Conservation (phyloP, 176 grass and related monocot species). For the Rhynchospora pubera region DNA sequence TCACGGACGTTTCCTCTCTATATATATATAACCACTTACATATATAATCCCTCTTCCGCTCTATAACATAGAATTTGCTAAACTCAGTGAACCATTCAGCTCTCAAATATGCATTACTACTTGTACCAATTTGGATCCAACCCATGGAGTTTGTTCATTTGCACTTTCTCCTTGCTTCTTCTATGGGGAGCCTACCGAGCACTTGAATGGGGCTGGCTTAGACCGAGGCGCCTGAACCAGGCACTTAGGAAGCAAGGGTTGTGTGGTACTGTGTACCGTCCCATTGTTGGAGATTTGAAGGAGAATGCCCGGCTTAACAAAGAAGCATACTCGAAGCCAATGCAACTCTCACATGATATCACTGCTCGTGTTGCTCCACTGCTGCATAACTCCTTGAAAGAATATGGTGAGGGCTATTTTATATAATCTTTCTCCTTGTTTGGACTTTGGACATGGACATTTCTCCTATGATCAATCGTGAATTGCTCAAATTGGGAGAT, state of each 20-base stretch:
- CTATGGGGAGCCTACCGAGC: not conserved
- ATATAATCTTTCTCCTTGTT: too few relatives aligned
- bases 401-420: conserved; percentile 32
- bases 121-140: not conserved
- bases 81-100: too few relatives aligned
- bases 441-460: too few relatives aligned
- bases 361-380: conserved; percentile 30
- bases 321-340: conserved; percentile 36
- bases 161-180: not conserved
- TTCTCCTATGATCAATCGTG: too few relatives aligned
- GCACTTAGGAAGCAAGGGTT: conserved; percentile 51
- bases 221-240: conserved; percentile 32
- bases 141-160: not conserved
- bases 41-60: too few relatives aligned
- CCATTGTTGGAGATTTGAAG: conserved; percentile 34
- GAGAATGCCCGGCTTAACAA: conserved; percentile 31
- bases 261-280: conserved; percentile 37
- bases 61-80: too few relatives aligned
- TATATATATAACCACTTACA: too few relatives aligned
- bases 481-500: too few relatives aligned
- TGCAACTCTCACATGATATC: conserved; percentile 49
- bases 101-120: not conserved
- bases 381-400: conserved; percentile 35
- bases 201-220: conserved; percentile 53
- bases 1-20: too few relatives aligned